Evolutionary conservation across 2,329 filamentous ascomycete genomes (phyloP), one percentile per base, ranked within the genome.

Genomic region (Talaromyces amestolkiae): DNA sequence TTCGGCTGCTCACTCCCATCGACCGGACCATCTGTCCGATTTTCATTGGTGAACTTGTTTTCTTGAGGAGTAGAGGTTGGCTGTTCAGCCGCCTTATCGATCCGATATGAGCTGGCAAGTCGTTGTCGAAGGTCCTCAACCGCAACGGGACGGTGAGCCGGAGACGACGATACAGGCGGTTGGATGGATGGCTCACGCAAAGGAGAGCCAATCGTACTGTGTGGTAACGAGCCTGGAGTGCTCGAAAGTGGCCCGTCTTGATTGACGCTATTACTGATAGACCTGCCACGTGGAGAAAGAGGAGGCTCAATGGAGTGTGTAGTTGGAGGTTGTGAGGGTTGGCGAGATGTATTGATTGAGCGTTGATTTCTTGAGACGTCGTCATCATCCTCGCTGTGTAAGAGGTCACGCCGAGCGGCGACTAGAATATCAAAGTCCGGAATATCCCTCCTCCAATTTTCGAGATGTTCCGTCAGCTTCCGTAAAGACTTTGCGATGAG

Each of bases 351-450:
- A 60, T 43, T 58, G 1, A 70, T 67, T 33, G 39, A 8, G 65
- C 33, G 45, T 27, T 41, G 65, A 2, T 71, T 68, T 9, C 69
- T 69, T 27, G 39, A 56, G 11, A 76, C 72, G 7, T 74, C 73
- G 6, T 73, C 70, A 58, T 78, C 65, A n/a, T 77, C 73, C 7
- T 74, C 74, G 7, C 72, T 71, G 56, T 78, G 77, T 4, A 80
- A 72, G 1, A 80, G 65, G 56, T 79, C 74, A 13, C 74, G 72
- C 83, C 87, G 75, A 84, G 87, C 77, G 84, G 88, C 74, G 3
- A 93, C 79, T 2, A 93, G 82, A 43, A 90, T 87, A 61, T 92
- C 88, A 72, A 93, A 93, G 43, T 91, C 86, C 0, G 89, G 86
- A 7, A 93, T 84, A 6, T 86, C 84, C 56, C 81, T 80, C 62